phyloP scores from a whole-genome alignment of 1,284 basidiomycete genomes.

The Cystobasidium pallidum region DNA sequence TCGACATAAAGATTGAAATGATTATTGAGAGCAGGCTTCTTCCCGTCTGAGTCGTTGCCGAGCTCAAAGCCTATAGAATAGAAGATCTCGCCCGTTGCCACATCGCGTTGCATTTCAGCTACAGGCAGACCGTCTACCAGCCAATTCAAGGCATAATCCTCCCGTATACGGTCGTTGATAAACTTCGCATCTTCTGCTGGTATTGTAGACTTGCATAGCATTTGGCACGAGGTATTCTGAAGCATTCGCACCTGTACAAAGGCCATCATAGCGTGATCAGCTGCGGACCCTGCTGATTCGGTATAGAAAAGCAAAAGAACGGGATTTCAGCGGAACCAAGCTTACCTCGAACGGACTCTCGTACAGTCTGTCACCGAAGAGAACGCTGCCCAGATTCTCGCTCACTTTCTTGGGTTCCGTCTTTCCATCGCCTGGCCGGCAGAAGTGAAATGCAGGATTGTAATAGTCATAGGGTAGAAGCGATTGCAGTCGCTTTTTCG shows the following conservation, averaged over 20 bases:
- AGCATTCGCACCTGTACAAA: slow-evolving; percentile 71
- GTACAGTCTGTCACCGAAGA: slow-evolving; percentile 96
- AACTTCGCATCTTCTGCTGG: slow-evolving; percentile 76
- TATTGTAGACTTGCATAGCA: slow-evolving; percentile 71
- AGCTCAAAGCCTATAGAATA: slow-evolving; percentile 62
- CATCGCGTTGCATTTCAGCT: slow-evolving; percentile 82
- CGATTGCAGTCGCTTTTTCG: slow-evolving; percentile 19
- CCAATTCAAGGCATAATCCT: slow-evolving; percentile 94
- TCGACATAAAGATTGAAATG: slow-evolving; percentile 83
- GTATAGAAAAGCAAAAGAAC: too few species aligned
- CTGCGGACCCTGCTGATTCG: background rate
- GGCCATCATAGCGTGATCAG: slow-evolving; percentile 9
- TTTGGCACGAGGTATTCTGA: slow-evolving; percentile 71
- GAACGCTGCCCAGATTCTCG: slow-evolving; percentile 86
- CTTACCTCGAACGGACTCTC: slow-evolving; percentile 82
- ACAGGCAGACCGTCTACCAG: slow-evolving; percentile 92
- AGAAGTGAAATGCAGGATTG: slow-evolving; percentile 82
- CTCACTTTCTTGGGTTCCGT: slow-evolving; percentile 76
- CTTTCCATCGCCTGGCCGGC: slow-evolving; percentile 64
- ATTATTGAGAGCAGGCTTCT: slow-evolving; percentile 78
- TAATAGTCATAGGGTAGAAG: slow-evolving; percentile 69
- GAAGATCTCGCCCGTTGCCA: slow-evolving; percentile 76
- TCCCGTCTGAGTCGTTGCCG: slow-evolving; percentile 58
- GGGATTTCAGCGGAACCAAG: slow-evolving; percentile 43
- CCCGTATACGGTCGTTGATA: slow-evolving; percentile 86